These are phyloP conservation scores for Fusarium sp. DNA, from an alignment of 2,329 filamentous ascomycete genomes.

Conservation along the genomic window DNA sequence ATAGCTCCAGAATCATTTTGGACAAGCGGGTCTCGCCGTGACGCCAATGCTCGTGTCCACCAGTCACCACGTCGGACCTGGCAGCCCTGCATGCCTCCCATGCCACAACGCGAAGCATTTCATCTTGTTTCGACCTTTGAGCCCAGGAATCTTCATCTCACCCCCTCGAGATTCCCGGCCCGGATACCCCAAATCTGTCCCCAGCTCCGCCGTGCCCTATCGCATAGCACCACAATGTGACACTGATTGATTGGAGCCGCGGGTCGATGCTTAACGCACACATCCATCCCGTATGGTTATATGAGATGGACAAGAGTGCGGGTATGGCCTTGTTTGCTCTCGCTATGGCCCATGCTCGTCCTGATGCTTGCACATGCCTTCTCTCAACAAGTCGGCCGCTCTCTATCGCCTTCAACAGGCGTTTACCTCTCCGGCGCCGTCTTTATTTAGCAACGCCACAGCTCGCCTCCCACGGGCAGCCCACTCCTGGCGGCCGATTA, in stretches of 20 bases:
- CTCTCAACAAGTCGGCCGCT: not conserved
- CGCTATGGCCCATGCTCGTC: not conserved
- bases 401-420: not conserved
- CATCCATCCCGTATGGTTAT: not conserved
- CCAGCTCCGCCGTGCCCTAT: slow-evolving; percentile 16
- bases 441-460: slow-evolving; percentile 20
- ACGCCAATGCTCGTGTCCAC: slow-evolving; percentile 31
- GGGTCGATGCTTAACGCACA: slow-evolving; percentile 7
- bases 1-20: slow-evolving; percentile 40
- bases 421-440: not conserved
- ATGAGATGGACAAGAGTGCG: not conserved
- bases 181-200: slow-evolving; percentile 28
- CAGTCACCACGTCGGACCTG: slow-evolving; percentile 29
- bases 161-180: slow-evolving; percentile 34
- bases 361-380: not conserved
- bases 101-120: slow-evolving; percentile 13
- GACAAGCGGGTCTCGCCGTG: slow-evolving; percentile 36
- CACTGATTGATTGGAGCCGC: not conserved
- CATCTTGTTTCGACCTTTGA: slow-evolving; percentile 25
- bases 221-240: not conserved
- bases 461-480: not conserved
- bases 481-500: not conserved
- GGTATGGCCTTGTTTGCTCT: not conserved
- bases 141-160: slow-evolving; percentile 33
- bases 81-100: slow-evolving; percentile 36